Base-by-base conservation (phyloP, 345 rosid species). In the Leavenworthia alabamica region DNA sequence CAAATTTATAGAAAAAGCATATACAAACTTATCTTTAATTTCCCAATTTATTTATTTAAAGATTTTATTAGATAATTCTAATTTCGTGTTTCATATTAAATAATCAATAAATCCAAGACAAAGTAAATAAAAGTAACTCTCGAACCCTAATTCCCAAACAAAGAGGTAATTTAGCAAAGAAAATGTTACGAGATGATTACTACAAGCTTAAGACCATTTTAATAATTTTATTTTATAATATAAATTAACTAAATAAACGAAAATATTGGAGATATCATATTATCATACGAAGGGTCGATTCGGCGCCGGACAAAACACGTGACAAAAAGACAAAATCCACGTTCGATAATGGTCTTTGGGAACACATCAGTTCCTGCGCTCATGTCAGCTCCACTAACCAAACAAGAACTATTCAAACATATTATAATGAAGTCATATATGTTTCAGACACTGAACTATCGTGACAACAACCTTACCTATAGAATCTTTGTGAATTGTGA, bases 221-320 rank as follows among this genome's bases (percentile, higher is more conserved):
- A 2, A 13, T 42, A 22, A 13, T 32, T 33, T 35, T 32, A 2
- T 3, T 49, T 37, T 13, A 49, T 37, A 35, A n/a, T n/a, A n/a
- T n/a, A n/a, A n/a, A 36, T 36, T 12, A 23, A 44, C 14, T 6
- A 35, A 19, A 0, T 37, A 29, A 56, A 19, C 33, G 28, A 29
- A 19, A 55, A 26, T 19, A 39, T 29, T 7, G 11, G 12, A 42
- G 29, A 46, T 15, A 22, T 49, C 6, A 58, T 27, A 31, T 17
- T 56, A 31, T 17, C 10, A 41, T 11, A n/a, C n/a, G 54, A 60
- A 35, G 29, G 31, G 67, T 26, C 23, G 14, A 69, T 35, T 60
- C 55, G 67, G 73, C 73, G 67, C 73, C 42, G 62, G 45, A 61
- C 67, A 43, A 43, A 52, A 35, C 67, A 69, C 56, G 73, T 69